Conservation (phyloP, 805 yeast genomes). For the Suhomyces tanzawaensis region DNA sequence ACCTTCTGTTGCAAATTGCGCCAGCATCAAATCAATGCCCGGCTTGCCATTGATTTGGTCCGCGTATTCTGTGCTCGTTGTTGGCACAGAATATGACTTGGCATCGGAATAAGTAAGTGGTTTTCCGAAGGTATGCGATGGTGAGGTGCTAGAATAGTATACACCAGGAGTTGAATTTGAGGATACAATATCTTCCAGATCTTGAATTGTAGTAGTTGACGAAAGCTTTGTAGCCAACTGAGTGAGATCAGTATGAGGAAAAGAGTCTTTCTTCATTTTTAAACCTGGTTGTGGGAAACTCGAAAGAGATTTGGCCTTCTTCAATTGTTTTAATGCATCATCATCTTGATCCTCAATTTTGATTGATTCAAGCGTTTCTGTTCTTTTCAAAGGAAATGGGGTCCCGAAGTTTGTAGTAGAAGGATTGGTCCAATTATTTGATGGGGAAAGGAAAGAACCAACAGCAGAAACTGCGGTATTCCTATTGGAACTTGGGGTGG, state of each 20-base stretch:
- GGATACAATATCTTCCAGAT: conserved; percentile 4
- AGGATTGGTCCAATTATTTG: not conserved
- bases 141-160: conserved; percentile 9
- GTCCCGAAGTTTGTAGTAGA: not conserved
- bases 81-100: conserved; percentile 14
- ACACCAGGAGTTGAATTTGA: conserved; percentile 15
- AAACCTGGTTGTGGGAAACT: conserved; percentile 6
- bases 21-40: conserved; percentile 26
- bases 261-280: not conserved
- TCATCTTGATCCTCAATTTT: conserved; percentile 40
- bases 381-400: conserved; percentile 18
- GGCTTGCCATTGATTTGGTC: not conserved
- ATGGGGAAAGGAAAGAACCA: conserved; percentile 1
- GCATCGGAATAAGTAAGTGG: conserved; percentile 4
- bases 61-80: conserved; percentile 1
- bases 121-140: conserved; percentile 4
- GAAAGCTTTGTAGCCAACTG: conserved; percentile 22
- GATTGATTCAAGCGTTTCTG: conserved; percentile 31
- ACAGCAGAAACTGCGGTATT: not conserved
- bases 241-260: conserved; percentile 16
- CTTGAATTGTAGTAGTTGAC: not conserved
- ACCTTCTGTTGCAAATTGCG: conserved; percentile 17
- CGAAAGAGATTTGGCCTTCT: conserved; percentile 34
- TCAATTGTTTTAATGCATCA: conserved; percentile 41
- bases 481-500: conserved; percentile 15